A percentile compares a stretch with the other conserved stretches of the same genome.
Evolutionary conservation across 495 filamentous ascomycete species (phyloP).

Genomic region (Penicillium coffeae): DNA sequence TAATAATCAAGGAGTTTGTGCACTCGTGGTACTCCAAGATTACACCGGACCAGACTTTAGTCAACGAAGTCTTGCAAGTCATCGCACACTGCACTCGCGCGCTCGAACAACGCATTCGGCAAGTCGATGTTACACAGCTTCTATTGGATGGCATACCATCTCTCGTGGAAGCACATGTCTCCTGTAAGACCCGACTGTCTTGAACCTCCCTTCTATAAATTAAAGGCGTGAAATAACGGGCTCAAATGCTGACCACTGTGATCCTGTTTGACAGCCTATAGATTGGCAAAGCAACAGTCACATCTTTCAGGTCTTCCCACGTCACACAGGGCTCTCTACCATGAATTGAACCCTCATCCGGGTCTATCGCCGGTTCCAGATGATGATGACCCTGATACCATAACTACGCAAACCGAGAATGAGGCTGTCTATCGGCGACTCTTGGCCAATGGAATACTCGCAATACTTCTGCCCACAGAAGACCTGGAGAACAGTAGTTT

Average conservation of each 20-base stretch:
- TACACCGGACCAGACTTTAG: conserved; percentile 81
- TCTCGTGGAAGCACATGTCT: conserved; percentile 73
- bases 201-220: conserved; percentile 4
- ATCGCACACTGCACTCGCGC: conserved; percentile 86
- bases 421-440: conserved; percentile 78
- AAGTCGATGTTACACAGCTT: conserved; percentile 76
- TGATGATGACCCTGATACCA: conserved; percentile 42
- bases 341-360: conserved; percentile 76
- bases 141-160: conserved; percentile 86
- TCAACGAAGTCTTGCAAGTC: conserved; percentile 80
- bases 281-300: conserved; percentile 55
- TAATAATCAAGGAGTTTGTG: conserved; percentile 84
- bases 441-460: conserved; percentile 71
- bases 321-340: conserved; percentile 63
- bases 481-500: conserved; percentile 85
- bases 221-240: background rate
- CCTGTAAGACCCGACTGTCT: conserved; percentile 54
- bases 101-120: conserved; percentile 77
- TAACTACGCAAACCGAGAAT: conserved; percentile 63
- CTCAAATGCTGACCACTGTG: conserved; percentile 5
- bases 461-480: conserved; percentile 83
- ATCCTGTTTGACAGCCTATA: conserved; percentile 37
- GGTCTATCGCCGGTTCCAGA: conserved; percentile 72
- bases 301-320: conserved; percentile 32
- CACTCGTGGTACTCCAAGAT: conserved; percentile 90